Evolutionary conservation across 2,329 filamentous ascomycete genomes (phyloP), one percentile per base, ranked within the genome.

Genomic region (Arachnomyces sp.): DNA sequence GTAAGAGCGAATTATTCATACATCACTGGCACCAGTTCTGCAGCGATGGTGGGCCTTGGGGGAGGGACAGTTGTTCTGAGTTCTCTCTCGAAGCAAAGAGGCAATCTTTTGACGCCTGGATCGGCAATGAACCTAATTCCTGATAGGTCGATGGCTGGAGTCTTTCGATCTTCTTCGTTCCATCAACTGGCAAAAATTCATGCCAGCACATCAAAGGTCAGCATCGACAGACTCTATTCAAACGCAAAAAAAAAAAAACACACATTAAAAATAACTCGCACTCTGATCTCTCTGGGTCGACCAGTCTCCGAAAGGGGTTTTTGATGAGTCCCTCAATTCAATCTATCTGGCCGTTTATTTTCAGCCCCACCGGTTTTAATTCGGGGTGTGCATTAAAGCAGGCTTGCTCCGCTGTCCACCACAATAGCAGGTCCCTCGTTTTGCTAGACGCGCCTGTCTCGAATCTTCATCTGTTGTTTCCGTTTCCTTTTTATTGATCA

Each of bases 111-210:
- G 50, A 52, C 50, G 50, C 52, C 51, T 56, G 42, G 60, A 59
- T 61, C 56, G 54, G 50, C 57, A 53, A 53, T 60, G 50, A 57
- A 57, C 62, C 57, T n/a, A 55, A 51, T 55, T 49, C 50, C 49
- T 57, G 53, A 57, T 57, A 65, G 60, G 67, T 60, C 63, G 63
- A 63, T 66, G 62, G 42, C 65, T 61, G 63, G 71, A 68, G 71
- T 71, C 21, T 68, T 67, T 67, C 65, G 60, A 62, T 73, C 71
- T 73, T 69, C 71, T 68, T 65, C 67, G 75, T 72, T 72, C 71
- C 78, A 80, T 75, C 80, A 25, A 89, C 82, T 90, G 85, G 85
- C 77, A 77, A 79, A 74, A 74, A 82, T 74, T 73, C 72, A 81
- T 82, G 86, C 86, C 87, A 93, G 75, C 86, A 84, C 87, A 93